Percentiles rank a stretch among this genome's conserved stretches.
Evolutionary conservation across 2,329 filamentous ascomycete genomes (phyloP).

Genomic region (Hymenotorrendiella dingleyae): DNA sequence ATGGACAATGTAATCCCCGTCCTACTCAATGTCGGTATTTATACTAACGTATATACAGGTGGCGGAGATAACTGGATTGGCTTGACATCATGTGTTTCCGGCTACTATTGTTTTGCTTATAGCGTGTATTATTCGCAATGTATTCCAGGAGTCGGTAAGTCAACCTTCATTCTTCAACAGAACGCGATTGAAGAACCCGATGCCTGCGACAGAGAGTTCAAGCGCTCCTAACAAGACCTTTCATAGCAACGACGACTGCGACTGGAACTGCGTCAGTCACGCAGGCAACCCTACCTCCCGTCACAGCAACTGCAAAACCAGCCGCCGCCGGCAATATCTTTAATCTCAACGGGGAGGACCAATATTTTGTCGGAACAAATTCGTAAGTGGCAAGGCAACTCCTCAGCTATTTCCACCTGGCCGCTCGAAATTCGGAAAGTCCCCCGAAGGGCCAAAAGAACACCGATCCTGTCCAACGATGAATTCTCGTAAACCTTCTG

Average conservation of each 20-base stretch:
- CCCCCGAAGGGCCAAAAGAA: too few relatives aligned
- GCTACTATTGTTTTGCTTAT: conserved; percentile 13
- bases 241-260: too few relatives aligned
- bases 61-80: conserved; percentile 13
- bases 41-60: conserved; percentile 5
- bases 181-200: too few relatives aligned
- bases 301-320: conserved; percentile 5
- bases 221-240: too few relatives aligned
- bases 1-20: conserved; percentile 9
- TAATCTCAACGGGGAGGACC: conserved; percentile 36
- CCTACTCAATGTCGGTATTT: not conserved
- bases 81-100: conserved; percentile 11
- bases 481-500: too few relatives aligned
- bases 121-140: conserved; percentile 17
- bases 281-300: conserved; percentile 3
- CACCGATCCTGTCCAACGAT: too few relatives aligned
- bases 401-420: too few relatives aligned
- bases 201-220: too few relatives aligned
- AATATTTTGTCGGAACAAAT: conserved; percentile 48
- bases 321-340: conserved; percentile 27
- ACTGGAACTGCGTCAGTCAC: conserved; percentile 3
- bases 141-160: conserved; percentile 11
- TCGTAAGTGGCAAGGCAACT: too few relatives aligned
- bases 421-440: too few relatives aligned
- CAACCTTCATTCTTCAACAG: not conserved